Percentiles rank a stretch among this genome's conserved stretches.
phyloP scores from a whole-genome alignment of 176 grass and related monocot species.

The Neostapfia colusana region DNA sequence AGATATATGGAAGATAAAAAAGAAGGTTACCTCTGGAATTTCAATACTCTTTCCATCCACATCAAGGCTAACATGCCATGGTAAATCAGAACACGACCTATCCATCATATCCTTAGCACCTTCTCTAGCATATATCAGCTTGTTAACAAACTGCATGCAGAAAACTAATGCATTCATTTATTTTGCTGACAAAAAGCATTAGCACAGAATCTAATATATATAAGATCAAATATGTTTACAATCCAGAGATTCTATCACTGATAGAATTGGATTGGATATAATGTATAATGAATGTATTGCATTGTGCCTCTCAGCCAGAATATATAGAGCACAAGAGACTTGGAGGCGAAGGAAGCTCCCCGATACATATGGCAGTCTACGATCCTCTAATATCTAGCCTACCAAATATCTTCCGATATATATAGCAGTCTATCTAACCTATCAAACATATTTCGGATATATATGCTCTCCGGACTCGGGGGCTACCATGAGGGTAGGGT shows the following conservation, averaged over 20 bases:
- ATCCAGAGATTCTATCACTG: background rate
- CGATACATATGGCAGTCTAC: too few species aligned
- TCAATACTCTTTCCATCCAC: slow-evolving; percentile 79
- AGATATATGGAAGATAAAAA: slow-evolving; percentile 17
- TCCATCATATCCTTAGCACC: slow-evolving; percentile 95
- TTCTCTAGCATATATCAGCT: slow-evolving; percentile 96
- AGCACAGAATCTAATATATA: background rate
- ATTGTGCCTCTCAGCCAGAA: too few species aligned
- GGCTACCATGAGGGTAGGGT: too few species aligned
- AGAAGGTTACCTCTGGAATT: slow-evolving; percentile 76
- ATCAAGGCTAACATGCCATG: slow-evolving; percentile 85
- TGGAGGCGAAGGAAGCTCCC: too few species aligned
- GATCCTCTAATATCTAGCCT: too few species aligned
- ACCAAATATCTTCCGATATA: too few species aligned
- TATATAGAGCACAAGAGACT: too few species aligned
- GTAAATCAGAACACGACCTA: slow-evolving; percentile 88
- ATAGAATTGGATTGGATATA: too few species aligned
- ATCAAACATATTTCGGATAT: too few species aligned
- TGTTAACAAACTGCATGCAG: slow-evolving; percentile 80
- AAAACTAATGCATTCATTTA: slow-evolving; percentile 6
- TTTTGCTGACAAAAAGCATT: background rate
- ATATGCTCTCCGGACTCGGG: too few species aligned
- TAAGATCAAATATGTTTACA: slow-evolving; percentile 1
- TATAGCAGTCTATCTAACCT: too few species aligned
- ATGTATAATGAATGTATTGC: too few species aligned